Conservation (phyloP, 2,329 filamentous ascomycete species). For the Aspergillus pseudoglaucus region DNA sequence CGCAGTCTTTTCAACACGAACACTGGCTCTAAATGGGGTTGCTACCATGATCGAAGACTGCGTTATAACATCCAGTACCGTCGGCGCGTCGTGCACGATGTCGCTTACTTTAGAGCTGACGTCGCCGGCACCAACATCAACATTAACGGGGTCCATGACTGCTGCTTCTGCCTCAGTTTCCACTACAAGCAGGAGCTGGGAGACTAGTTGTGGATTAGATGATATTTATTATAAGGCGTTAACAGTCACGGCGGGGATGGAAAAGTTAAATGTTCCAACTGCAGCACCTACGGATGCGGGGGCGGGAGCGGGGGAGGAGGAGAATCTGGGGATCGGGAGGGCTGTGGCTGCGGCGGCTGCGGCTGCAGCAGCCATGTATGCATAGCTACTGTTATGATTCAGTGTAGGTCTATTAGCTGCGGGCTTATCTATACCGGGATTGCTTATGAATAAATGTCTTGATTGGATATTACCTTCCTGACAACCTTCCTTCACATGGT, state of each 20-base stretch:
- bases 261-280: not conserved
- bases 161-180: too few relatives aligned
- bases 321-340: not conserved
- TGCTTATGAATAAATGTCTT: too few relatives aligned
- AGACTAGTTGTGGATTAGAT: not conserved
- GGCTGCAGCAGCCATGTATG: not conserved
- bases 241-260: not conserved
- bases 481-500: too few relatives aligned
- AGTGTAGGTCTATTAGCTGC: too few relatives aligned
- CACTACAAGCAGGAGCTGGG: not conserved
- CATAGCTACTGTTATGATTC: too few relatives aligned
- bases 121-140: not conserved
- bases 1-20: not conserved
- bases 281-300: not conserved
- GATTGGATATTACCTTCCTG: too few relatives aligned
- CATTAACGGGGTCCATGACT: not conserved
- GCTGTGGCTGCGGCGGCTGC: not conserved
- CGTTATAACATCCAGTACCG: not conserved
- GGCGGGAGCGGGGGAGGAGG: not conserved
- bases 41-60: not conserved
- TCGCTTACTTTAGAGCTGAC: not conserved
- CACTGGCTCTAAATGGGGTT: not conserved
- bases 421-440: too few relatives aligned
- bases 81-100: not conserved
- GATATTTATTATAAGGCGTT: not conserved